Evolutionary conservation across 2,329 filamentous ascomycete species (phyloP), one percentile per base, ranked within the genome.

Genomic region (Diplocarpon mali): DNA sequence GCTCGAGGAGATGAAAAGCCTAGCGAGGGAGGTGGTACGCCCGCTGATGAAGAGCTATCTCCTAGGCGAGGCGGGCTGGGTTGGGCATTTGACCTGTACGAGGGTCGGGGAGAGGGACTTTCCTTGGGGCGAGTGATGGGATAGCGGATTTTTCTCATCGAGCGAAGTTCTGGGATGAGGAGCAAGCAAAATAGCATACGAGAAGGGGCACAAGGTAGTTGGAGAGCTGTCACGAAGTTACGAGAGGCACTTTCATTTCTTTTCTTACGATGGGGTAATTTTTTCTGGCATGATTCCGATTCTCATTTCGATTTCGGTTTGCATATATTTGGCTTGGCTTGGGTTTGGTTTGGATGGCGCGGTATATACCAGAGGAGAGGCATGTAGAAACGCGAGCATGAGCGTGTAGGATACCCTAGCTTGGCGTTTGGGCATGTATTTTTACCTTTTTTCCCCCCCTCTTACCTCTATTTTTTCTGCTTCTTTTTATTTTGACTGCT

Each of bases 11-110:
- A 71, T 95, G 44, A 95, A 95, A 67, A 74, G 75, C 45, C 74
- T 90, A 59, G 90, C 89, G 6, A 72, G 84, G 42, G 86, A 94
- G 57, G 71, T 83, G 13, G 89, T 95, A 7, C 80, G 81, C 47
- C 89, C 89, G 3, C 68, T 95, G 11, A 93, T 93, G 81, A 75
- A 83, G 41, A 92, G 85, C 59, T 84, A 80, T 42, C 71, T 95
- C 11, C 85, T 95, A 64, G 72, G 94, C 38, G 87, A 94, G 61
- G 67, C 63, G 2, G 63, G 63, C 3, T 68, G 70, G 5, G 55
- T 81, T 46, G 72, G 72, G 1, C 83, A 83, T 65, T 59, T 84
- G 60, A 80, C 78, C 10, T 83, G 80, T 62, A 78, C 75, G 45
- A 70, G 68, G 51, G 67, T 83, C 29, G 77, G 76, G 43, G 73